Base-by-base conservation (phyloP, 306 rosid genomes). In the Rubus idaeus region DNA sequence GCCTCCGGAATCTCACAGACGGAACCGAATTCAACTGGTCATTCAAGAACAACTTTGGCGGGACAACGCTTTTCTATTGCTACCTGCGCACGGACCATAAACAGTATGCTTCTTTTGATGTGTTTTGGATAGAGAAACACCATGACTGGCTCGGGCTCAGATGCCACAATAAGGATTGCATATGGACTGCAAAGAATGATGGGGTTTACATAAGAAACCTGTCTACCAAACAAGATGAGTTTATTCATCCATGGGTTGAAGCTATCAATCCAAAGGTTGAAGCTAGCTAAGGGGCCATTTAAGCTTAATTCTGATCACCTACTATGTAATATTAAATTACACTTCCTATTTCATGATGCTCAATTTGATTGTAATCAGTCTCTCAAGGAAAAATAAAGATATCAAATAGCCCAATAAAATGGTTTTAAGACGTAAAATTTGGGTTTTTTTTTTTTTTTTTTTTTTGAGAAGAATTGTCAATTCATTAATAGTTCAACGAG, bases 131-230 rank as follows among this genome's bases (percentile, higher is more conserved):
- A 4, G 78, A 79, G 14, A 10, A 39, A 18, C 9, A 0, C 2
- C 50, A 17, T 13, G 16, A 1, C 4, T 79, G 77, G 82, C 78
- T 79, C 1, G 18, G 17, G 35, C 8, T 23, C 4, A 51, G 64
- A 18, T 79, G 77, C 37, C 12, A 17, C 6, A 5, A 46, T 2
- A 40, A 45, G 0, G 42, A 13, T 20, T 74, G 79, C 53, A 35
- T 68, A 35, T 80, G 83, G 83, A 46, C 2, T 1, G 83, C 83
- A 4, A 74, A 57, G 60, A 66, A 75, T 50, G 79, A 40, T 18
- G 79, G 79, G 35, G 5, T 80, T 74, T 73, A 67, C 53, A 12
- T 80, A 7, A n/a, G 5, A 40, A 40, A 74, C 17, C 35, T n/a
- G 42, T 71, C 71, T 0, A 10, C 10, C 3, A 55, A 74, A 1